A percentile compares a stretch with the other conserved stretches of the same genome.
Conservation (phyloP, 768 basidiomycete genomes). For the Phlebiopsis flavidoalba region DNA sequence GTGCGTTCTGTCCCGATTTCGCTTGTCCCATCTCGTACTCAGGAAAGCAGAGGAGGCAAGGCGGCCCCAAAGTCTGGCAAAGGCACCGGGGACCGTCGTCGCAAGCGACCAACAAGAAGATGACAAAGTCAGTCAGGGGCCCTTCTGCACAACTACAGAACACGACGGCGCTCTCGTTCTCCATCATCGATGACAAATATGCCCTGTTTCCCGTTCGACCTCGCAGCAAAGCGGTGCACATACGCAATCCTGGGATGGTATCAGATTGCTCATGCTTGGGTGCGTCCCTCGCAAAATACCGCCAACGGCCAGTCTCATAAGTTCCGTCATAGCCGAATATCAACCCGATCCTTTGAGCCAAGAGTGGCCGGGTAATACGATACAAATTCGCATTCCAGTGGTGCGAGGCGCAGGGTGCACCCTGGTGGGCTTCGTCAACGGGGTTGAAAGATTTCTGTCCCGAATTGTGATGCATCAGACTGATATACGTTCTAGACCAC, state of each 20-base stretch:
- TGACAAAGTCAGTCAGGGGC: conserved; percentile 70
- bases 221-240: conserved; percentile 40
- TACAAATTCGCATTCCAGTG: conserved; percentile 85
- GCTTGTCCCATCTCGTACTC: background rate
- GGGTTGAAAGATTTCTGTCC: background rate
- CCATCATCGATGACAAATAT: conserved; percentile 72
- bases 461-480: background rate
- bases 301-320: background rate
- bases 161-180: conserved; percentile 61
- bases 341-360: conserved; percentile 40
- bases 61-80: conserved; percentile 45
- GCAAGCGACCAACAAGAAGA: conserved; percentile 65
- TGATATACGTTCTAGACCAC: background rate
- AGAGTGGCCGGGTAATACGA: conserved; percentile 53
- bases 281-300: conserved; percentile 26
- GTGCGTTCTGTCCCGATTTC: conserved; percentile 34
- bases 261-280: conserved; percentile 66
- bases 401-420: conserved; percentile 64
- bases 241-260: conserved; percentile 68
- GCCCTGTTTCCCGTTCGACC: conserved; percentile 66
- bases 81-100: conserved; percentile 29
- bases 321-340: conserved; percentile 48
- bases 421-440: conserved; percentile 37
- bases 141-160: conserved; percentile 50
- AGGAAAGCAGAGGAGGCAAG: conserved; percentile 53